phyloP scores from a whole-genome alignment of 2,329 filamentous ascomycete species.

The Dactylella cylindrospora region DNA sequence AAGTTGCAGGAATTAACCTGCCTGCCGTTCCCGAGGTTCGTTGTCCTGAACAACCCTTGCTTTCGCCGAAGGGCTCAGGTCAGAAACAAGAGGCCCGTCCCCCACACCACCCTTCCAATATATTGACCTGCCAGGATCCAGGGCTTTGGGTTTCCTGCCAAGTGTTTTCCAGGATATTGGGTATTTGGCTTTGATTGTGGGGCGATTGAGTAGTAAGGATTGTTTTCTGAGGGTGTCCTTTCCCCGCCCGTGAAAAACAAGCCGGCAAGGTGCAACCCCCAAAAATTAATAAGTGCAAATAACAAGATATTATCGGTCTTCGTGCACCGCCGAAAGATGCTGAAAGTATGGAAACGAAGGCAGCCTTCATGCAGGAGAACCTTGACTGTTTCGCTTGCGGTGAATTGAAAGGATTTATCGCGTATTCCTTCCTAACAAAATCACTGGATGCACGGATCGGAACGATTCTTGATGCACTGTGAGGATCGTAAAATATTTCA shows the following conservation, averaged over 20 bases:
- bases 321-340: background rate
- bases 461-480: no score
- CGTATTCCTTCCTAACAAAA: no score
- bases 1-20: no score
- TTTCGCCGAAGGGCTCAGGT: no score
- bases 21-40: no score
- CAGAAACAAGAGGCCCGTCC: no score
- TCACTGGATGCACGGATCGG: no score
- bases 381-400: slow-evolving; percentile 6
- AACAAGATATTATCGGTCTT: background rate
- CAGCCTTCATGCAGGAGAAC: slow-evolving; percentile 24
- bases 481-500: no score
- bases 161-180: slow-evolving; percentile 35
- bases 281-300: background rate
- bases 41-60: no score
- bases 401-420: no score
- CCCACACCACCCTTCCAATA: slow-evolving; percentile 22
- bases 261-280: background rate
- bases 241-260: no score
- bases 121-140: slow-evolving; percentile 15
- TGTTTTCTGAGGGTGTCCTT: no score
- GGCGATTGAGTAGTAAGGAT: slow-evolving; percentile 1
- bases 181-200: slow-evolving; percentile 12
- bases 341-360: slow-evolving; percentile 19
- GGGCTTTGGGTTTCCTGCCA: slow-evolving; percentile 19